Conservation (phyloP, 1,284 basidiomycete genomes). For the Melanopsichium pennsylvanicum region DNA sequence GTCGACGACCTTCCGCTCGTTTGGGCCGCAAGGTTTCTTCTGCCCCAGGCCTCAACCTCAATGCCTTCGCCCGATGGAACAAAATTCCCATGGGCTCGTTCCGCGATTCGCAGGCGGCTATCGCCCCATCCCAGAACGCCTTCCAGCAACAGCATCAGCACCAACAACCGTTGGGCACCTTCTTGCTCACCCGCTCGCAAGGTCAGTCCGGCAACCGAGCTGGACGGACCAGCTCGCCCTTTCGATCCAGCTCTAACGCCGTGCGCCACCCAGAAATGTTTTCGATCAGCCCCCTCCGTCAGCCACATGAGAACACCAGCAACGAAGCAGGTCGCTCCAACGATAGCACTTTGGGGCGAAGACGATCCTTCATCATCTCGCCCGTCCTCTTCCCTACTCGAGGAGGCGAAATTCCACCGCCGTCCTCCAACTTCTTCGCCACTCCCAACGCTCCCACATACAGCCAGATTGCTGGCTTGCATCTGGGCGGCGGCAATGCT, state of each 20-base stretch:
- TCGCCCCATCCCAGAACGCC: conserved; percentile 22
- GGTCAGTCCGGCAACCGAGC: conserved; percentile 20
- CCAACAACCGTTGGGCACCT: conserved; percentile 46
- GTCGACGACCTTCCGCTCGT: conserved; percentile 21
- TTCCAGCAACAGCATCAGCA: conserved; percentile 32
- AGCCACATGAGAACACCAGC: conserved; percentile 19
- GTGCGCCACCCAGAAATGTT: conserved; percentile 40
- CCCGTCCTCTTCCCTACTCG: conserved; percentile 55
- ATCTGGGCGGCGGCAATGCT: conserved; percentile 16
- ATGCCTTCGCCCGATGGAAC: conserved; percentile 62
- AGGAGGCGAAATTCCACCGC: conserved; percentile 39
- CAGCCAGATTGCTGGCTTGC: conserved; percentile 30
- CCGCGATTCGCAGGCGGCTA: conserved; percentile 52
- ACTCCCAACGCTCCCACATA: conserved; percentile 19
- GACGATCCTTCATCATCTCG: conserved; percentile 52
- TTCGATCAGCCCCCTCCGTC: conserved; percentile 38
- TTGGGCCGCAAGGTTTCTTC: conserved; percentile 20
- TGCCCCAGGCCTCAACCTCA: conserved; percentile 48
- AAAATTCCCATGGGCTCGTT: conserved; percentile 64
- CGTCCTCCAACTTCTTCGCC: conserved; percentile 20
- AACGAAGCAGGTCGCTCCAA: conserved; percentile 13
- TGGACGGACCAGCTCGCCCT: conserved; percentile 49
- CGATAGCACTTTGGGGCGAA: conserved; percentile 22
- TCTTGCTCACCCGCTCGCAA: conserved; percentile 51
- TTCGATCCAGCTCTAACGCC: conserved; percentile 45